Evolutionary conservation across 2,329 filamentous ascomycete species (phyloP).

Genomic region (Trichoderma pleuroti): DNA sequence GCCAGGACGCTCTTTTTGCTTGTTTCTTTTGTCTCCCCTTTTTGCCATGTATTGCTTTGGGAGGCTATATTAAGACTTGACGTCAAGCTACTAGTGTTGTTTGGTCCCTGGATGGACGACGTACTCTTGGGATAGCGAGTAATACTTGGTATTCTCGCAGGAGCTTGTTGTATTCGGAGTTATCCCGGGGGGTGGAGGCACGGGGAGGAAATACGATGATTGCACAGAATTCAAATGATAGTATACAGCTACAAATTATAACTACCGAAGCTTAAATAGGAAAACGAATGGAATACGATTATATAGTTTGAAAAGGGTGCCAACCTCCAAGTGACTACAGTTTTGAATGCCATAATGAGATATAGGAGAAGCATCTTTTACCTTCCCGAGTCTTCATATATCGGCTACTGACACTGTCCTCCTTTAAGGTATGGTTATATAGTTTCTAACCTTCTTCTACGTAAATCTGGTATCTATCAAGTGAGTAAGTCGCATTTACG

Average conservation of each 20-base stretch:
- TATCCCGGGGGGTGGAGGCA: background rate
- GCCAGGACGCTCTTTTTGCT: constrained; percentile 4
- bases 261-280: background rate
- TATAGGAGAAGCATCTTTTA: background rate
- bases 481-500: background rate
- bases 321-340: background rate
- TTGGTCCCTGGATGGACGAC: background rate
- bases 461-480: background rate
- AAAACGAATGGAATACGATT: background rate
- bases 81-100: background rate
- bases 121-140: background rate
- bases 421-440: background rate
- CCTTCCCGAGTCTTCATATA: background rate
- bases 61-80: background rate
- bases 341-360: background rate
- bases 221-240: background rate
- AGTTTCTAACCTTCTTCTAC: background rate
- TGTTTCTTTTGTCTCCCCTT: background rate
- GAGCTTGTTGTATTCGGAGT: background rate
- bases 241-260: background rate
- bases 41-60: background rate
- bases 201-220: background rate
- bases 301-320: background rate
- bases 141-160: too few species aligned
- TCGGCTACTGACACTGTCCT: background rate